Percentiles rank a stretch among this genome's conserved stretches.
phyloP scores from a whole-genome alignment of 129 eudicot species.

The Flaveria ramosissima region DNA sequence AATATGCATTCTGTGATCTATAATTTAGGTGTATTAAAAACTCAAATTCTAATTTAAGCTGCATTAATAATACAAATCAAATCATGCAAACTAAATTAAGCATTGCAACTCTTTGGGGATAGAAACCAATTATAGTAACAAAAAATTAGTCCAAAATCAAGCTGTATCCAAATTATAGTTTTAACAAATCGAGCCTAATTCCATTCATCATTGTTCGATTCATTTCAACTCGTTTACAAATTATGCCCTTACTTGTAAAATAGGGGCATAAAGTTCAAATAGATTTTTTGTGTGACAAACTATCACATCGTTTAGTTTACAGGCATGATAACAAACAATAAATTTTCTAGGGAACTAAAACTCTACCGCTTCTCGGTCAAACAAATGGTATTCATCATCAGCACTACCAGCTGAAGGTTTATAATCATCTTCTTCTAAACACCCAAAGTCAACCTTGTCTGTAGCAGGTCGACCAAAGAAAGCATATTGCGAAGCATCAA shows the following conservation, averaged over 20 bases:
- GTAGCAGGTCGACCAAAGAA: slow-evolving; percentile 59
- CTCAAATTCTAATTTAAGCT: background rate
- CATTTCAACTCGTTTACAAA: background rate
- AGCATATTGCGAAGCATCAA: slow-evolving; percentile 80
- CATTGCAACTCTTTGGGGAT: background rate
- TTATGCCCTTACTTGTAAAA: background rate
- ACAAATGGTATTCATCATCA: slow-evolving; percentile 80
- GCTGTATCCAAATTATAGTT: background rate
- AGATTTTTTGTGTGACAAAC: background rate
- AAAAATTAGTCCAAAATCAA: background rate
- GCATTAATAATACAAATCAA: background rate
- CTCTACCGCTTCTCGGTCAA: slow-evolving; percentile 73
- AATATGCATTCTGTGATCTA: background rate
- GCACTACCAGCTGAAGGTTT: slow-evolving; percentile 44
- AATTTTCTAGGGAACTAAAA: background rate
- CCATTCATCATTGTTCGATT: background rate
- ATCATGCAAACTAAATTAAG: background rate
- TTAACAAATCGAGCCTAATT: background rate
- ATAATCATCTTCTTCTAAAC: slow-evolving; percentile 60
- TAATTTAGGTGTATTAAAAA: background rate
- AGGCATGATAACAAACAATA: slow-evolving; percentile 7
- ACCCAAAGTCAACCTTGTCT: slow-evolving; percentile 77
- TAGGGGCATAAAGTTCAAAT: background rate
- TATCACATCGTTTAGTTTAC: background rate
- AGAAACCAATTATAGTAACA: background rate